phyloP scores from a whole-genome alignment of 2,329 filamentous ascomycete genomes.

The Fusarium guadeloupense region DNA sequence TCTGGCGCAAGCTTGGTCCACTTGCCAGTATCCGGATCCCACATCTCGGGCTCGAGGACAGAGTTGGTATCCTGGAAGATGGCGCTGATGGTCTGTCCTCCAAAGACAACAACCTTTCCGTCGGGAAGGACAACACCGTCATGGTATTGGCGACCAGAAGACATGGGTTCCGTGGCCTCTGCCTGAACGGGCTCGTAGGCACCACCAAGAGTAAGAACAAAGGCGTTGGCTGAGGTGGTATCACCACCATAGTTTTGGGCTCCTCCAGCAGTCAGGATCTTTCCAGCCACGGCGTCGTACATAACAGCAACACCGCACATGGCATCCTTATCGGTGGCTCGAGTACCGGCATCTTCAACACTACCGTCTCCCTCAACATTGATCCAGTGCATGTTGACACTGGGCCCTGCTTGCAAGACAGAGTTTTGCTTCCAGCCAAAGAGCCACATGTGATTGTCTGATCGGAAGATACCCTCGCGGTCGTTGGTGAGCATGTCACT shows the following conservation, averaged over 20 bases:
- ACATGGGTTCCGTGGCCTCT: constrained; percentile 1
- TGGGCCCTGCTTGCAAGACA: constrained; percentile 64
- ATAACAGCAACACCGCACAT: constrained; percentile 67
- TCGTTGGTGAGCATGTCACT: constrained; percentile 57
- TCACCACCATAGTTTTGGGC: constrained; percentile 55
- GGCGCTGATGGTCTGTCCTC: constrained; percentile 46
- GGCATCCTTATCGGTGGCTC: constrained; percentile 53
- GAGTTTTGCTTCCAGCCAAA: constrained; percentile 54
- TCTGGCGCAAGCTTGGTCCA: constrained; percentile 21
- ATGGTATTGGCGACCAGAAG: constrained; percentile 6
- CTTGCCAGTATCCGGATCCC: constrained; percentile 5
- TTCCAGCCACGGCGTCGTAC: constrained; percentile 67
- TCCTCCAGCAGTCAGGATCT: constrained; percentile 64
- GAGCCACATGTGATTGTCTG: constrained; percentile 44
- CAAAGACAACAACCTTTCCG: constrained; percentile 57
- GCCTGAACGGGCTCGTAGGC: background rate
- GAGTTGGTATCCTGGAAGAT: constrained; percentile 20
- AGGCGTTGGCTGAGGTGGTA: constrained; percentile 55
- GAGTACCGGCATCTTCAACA: constrained; percentile 38
- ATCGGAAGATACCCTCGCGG: constrained; percentile 53
- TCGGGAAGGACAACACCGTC: constrained; percentile 56
- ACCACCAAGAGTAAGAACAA: constrained; percentile 58
- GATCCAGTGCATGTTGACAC: constrained; percentile 65
- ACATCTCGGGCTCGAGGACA: constrained; percentile 17
- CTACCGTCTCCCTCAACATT: constrained; percentile 46